These are phyloP conservation scores for Fallopia convolvulus DNA, from an alignment of 148 eudicot species.

Conservation along the genomic window DNA sequence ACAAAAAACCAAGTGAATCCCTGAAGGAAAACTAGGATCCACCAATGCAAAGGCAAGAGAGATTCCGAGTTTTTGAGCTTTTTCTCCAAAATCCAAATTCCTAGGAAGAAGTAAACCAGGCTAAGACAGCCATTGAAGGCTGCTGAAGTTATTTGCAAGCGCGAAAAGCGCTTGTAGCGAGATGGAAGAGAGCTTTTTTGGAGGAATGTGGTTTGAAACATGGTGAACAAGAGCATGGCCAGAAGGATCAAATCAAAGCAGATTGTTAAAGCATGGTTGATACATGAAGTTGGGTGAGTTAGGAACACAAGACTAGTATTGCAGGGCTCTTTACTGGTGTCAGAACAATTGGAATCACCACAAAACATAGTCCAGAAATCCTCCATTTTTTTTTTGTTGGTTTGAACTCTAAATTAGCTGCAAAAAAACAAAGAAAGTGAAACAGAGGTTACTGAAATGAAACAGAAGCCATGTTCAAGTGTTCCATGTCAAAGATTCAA, in stretches of 20 bases:
- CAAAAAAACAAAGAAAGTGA: constrained; percentile 7
- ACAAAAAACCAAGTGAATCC: constrained; percentile 57
- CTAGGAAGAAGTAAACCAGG: constrained; percentile 35
- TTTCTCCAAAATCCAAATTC: constrained; percentile 28
- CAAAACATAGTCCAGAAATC: constrained; percentile 29
- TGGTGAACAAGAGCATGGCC: constrained; percentile 30
- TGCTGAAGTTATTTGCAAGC: constrained; percentile 18
- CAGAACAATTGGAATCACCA: constrained; percentile 23
- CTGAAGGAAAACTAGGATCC: constrained; percentile 41
- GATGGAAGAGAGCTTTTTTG: constrained; percentile 24
- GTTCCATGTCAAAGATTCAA: neutral
- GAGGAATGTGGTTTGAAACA: constrained; percentile 27
- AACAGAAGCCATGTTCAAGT: neutral
- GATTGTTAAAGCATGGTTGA: constrained; percentile 53
- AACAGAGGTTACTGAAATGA: neutral
- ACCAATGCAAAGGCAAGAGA: constrained; percentile 43
- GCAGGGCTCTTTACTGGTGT: constrained; percentile 26
- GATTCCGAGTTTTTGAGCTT: constrained; percentile 27
- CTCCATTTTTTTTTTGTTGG: constrained; percentile 15
- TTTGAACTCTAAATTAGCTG: neutral
- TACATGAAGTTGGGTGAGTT: constrained; percentile 64
- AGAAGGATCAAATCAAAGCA: constrained; percentile 53
- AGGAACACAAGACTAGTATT: constrained; percentile 27
- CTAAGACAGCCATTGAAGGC: constrained; percentile 43
- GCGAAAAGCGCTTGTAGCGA: constrained; percentile 34